Base-by-base conservation (phyloP, 2,329 filamentous ascomycete species). In the Xylariales sp. region DNA sequence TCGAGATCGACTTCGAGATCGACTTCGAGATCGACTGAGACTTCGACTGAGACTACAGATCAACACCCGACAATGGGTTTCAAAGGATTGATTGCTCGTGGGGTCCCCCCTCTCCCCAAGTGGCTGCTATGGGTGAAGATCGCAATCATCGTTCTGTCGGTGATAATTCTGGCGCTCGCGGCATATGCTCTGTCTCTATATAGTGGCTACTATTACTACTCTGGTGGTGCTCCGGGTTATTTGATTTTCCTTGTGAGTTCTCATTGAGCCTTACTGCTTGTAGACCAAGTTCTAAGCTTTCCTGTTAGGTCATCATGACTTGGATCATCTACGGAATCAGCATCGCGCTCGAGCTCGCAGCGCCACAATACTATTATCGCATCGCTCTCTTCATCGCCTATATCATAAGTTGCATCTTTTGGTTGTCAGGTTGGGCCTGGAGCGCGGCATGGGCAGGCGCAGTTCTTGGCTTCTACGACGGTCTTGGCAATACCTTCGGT, bases 161-260 rank as follows among this genome's bases (percentile, higher is more conserved):
- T 67, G 25, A 55, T 63, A 38, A 51, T 66, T 28, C 53, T 73
- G 22, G 63, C 61, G 22, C 53, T 70, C 4, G 57, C 61, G 33
- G 67, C 62, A 15, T 71, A 68, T 47, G 57, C 64, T 9, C 35
- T 68, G 11, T 63, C 65, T 2, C 45, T 70, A 11, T 60, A 60
- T 12, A 51, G 52, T 12, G 44, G 22, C 10, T 27, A 46, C 12
- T 39, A 46, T 12, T 49, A 42, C 3, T 38, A 43, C 27, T 55
- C 56, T 34, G 50, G 55, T 4, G 63, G 63, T 4, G 60, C 64
- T 4, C 58, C 61, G 2, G 65, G 62, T 25, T 69, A 74, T 46
- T 56, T 71, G 31, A 64, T 71, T 46, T 74, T 73, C 43, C 62
- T 70, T 25, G 71, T 74, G 50, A 56, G 67, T 51, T 40, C 42